A percentile compares a stretch with the other conserved stretches of the same genome.
Conservation (phyloP, 2,329 filamentous ascomycete species). For the Immersiporthe knoxdaviesiana region DNA sequence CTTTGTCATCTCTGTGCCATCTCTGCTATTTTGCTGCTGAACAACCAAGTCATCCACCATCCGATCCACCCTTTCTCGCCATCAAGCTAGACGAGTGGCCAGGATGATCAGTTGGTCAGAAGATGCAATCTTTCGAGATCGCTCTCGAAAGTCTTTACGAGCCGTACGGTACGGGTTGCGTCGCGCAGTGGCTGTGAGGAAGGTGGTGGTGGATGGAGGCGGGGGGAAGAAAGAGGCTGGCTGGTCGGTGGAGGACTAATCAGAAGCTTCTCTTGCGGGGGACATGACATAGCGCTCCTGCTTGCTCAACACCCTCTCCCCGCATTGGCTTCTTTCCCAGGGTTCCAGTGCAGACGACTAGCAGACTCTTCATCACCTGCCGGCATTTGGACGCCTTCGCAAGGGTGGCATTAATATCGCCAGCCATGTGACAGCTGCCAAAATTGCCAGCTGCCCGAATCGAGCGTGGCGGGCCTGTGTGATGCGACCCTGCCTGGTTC, state of each 20-base stretch:
- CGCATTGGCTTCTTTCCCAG: neutral
- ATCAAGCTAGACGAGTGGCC: no score
- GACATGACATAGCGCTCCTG: neutral
- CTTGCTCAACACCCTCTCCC: neutral
- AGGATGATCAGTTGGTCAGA: no score
- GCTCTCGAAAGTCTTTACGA: neutral
- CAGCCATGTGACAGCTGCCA: neutral
- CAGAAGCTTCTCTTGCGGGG: neutral
- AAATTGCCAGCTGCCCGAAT: neutral
- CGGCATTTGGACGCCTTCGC: neutral
- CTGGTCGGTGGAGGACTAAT: neutral
- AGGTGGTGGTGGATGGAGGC: neutral
- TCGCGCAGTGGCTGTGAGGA: neutral
- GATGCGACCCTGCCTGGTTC: neutral
- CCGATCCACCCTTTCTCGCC: no score
- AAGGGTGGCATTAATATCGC: neutral
- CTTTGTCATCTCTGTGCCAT: neutral
- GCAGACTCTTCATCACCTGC: slow-evolving; percentile 1
- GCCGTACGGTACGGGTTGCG: neutral
- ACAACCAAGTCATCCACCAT: neutral
- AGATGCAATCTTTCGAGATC: no score
- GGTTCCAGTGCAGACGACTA: slow-evolving; percentile 6
- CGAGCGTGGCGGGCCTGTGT: neutral
- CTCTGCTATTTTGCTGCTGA: neutral
- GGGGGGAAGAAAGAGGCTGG: neutral